A percentile compares a stretch with the other conserved stretches of the same genome.
Conservation (phyloP, 805 yeast genomes). For the Yamadazyma ubonensis region DNA sequence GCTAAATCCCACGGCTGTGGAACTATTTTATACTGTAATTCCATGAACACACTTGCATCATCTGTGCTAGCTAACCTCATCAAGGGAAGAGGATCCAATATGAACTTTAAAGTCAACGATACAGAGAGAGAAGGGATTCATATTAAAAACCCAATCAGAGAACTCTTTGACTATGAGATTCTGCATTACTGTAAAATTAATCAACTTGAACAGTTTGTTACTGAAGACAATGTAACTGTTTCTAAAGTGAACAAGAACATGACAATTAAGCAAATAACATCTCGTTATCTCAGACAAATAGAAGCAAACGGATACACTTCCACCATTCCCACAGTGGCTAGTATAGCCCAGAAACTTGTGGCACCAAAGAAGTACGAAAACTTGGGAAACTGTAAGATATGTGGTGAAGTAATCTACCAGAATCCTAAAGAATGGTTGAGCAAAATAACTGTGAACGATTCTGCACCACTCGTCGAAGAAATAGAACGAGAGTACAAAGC, state of each 20-base stretch:
- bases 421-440: slow-evolving; percentile 67
- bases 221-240: slow-evolving; percentile 19
- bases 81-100: slow-evolving; percentile 78
- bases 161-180: slow-evolving; percentile 68
- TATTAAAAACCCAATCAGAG: slow-evolving; percentile 70
- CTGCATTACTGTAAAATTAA: slow-evolving; percentile 49
- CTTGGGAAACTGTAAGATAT: slow-evolving; percentile 48
- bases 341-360: slow-evolving; percentile 77
- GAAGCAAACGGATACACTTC: slow-evolving; percentile 78
- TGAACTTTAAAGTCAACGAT: slow-evolving; percentile 54
- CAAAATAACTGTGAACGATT: slow-evolving; percentile 60
- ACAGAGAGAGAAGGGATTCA: slow-evolving; percentile 36
- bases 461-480: slow-evolving; percentile 46
- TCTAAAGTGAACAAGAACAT: slow-evolving; percentile 60
- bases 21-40: slow-evolving; percentile 71
- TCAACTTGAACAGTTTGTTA: slow-evolving; percentile 34
- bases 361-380: slow-evolving; percentile 37
- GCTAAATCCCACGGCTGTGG: slow-evolving; percentile 48
- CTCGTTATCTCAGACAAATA: slow-evolving; percentile 66
- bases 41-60: slow-evolving; percentile 82
- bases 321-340: slow-evolving; percentile 87
- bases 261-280: slow-evolving; percentile 78
- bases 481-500: slow-evolving; percentile 36
- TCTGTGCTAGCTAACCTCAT: slow-evolving; percentile 76
- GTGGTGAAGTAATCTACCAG: slow-evolving; percentile 52